Conservation (phyloP, 139 green algal genomes). For the Eudorina sp. region DNA sequence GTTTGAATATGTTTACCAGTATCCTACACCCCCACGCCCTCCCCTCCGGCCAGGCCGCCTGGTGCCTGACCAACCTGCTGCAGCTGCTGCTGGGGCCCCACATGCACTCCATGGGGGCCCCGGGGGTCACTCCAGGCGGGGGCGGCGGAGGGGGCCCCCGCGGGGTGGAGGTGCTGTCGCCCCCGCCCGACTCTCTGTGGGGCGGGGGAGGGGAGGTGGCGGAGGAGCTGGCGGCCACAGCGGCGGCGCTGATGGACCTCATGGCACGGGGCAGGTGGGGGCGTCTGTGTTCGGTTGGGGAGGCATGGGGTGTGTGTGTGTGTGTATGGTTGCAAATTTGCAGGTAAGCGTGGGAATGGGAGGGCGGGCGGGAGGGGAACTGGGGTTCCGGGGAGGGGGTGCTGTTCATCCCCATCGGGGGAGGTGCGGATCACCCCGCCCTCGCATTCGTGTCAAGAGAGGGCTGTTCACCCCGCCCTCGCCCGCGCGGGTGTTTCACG, state of each 20-base stretch:
- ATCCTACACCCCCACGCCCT: too few relatives aligned
- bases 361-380: not conserved
- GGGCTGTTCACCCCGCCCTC: too few relatives aligned
- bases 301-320: not conserved
- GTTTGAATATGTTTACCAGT: too few relatives aligned
- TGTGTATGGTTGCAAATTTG: not conserved
- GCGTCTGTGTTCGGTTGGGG: not conserved
- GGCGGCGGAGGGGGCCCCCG: not conserved
- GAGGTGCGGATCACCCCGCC: too few relatives aligned
- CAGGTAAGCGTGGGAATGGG: not conserved
- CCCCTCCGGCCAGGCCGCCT: constrained; percentile 19
- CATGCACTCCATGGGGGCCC: not conserved
- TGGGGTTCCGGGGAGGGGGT: too few relatives aligned
- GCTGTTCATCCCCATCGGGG: too few relatives aligned
- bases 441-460: too few relatives aligned
- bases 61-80: constrained; percentile 52
- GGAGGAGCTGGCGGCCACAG: constrained; percentile 22
- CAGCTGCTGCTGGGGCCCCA: constrained; percentile 53
- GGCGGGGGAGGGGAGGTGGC: not conserved
- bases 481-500: too few relatives aligned
- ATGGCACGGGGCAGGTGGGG: not conserved
- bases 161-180: not conserved
- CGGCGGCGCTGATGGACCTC: constrained; percentile 22
- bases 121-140: too few relatives aligned
- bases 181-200: constrained; percentile 15